These are phyloP conservation scores for Rhizophagus sp. DNA, from an alignment of 192 early-diverging fungal species.

Conservation along the genomic window DNA sequence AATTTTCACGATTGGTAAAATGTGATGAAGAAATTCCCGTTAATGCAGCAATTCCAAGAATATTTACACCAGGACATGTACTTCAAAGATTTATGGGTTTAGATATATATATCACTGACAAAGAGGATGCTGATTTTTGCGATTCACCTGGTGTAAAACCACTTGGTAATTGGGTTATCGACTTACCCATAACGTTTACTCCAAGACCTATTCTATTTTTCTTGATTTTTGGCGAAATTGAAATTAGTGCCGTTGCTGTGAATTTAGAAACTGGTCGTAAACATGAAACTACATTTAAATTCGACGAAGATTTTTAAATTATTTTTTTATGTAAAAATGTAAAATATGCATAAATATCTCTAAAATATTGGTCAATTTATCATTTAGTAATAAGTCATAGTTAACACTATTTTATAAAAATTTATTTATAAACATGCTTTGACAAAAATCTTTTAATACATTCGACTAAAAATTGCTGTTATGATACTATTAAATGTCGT, in stretches of 20 bases:
- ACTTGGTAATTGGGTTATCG: neutral
- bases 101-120: neutral
- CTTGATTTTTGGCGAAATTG: slow-evolving; percentile 1
- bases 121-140: neutral
- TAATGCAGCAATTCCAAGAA: neutral
- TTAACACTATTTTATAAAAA: too few relatives aligned
- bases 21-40: neutral
- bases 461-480: too few relatives aligned
- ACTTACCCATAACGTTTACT: neutral
- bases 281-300: neutral
- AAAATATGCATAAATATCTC: too few relatives aligned
- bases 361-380: too few relatives aligned
- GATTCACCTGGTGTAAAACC: neutral
- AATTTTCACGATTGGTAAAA: neutral
- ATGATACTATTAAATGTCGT: too few relatives aligned
- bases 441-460: too few relatives aligned
- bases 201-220: neutral
- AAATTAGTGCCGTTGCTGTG: neutral
- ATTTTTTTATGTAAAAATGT: too few relatives aligned
- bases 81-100: neutral
- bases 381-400: too few relatives aligned
- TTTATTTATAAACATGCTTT: too few relatives aligned
- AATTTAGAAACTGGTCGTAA: neutral
- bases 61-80: neutral
- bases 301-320: neutral